Conservation (phyloP, 202 grass and related monocot species). For the Zizania palustris region DNA sequence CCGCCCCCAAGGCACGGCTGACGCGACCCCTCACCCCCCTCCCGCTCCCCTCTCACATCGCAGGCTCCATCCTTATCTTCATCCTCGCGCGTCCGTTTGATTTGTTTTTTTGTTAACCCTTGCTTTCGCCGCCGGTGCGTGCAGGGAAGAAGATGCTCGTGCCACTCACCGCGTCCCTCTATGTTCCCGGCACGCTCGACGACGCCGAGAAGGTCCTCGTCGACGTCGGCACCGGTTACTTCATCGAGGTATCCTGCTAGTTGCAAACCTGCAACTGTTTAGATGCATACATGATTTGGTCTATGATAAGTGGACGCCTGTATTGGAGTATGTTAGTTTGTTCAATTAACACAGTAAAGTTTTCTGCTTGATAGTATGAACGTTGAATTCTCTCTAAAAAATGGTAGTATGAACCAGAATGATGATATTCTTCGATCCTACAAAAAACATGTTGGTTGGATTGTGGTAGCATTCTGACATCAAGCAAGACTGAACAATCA, state of each 20-base stretch:
- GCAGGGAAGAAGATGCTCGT: slow-evolving; percentile 93
- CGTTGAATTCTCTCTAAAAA: not conserved
- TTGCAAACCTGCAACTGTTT: not conserved
- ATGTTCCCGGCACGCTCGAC: slow-evolving; percentile 84
- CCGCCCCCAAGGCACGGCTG: slow-evolving; percentile 59
- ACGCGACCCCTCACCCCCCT: not conserved
- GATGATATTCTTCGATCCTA: not conserved
- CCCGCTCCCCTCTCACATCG: not conserved
- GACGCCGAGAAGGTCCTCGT: slow-evolving; percentile 89
- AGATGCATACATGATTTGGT: not conserved
- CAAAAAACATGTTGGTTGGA: not conserved
- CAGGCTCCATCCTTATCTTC: slow-evolving; percentile 11
- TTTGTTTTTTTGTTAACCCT: slow-evolving; percentile 30
- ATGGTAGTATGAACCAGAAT: not conserved
- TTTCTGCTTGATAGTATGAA: not conserved
- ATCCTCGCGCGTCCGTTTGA: not conserved
- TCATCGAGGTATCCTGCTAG: slow-evolving; percentile 71
- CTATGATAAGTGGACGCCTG: not conserved
- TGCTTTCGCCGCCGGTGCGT: slow-evolving; percentile 5
- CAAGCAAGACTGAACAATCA: not conserved
- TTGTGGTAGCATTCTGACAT: not conserved
- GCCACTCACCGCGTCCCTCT: slow-evolving; percentile 89
- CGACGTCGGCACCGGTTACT: slow-evolving; percentile 94
- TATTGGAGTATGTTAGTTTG: not conserved
- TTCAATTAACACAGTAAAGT: not conserved